phyloP scores from a whole-genome alignment of 441 rosid species.

The Pelargonium cotyledonis region DNA sequence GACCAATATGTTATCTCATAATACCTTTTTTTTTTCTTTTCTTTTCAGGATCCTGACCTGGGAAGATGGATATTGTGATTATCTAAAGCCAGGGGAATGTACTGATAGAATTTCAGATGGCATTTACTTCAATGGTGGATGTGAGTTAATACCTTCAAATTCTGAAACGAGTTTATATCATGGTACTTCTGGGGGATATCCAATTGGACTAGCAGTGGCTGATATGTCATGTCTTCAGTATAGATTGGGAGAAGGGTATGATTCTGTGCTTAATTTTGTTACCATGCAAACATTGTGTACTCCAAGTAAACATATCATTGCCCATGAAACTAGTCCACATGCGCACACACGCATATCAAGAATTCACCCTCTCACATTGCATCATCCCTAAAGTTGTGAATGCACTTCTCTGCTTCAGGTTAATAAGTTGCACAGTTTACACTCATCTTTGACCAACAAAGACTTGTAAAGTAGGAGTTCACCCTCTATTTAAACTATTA shows the following conservation, averaged over 20 bases:
- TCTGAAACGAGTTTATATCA: not conserved
- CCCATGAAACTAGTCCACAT: not conserved
- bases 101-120: not conserved
- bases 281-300: not conserved
- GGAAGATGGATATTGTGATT: not conserved
- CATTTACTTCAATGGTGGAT: not conserved
- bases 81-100: not conserved
- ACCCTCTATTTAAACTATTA: too few species aligned
- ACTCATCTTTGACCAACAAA: not conserved
- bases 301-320: not conserved
- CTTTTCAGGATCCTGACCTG: not conserved
- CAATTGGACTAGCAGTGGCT: constrained; percentile 25
- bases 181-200: constrained; percentile 25
- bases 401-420: not conserved
- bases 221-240: constrained; percentile 37
- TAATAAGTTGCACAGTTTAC: constrained; percentile 2
- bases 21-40: not conserved
- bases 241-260: constrained; percentile 47
- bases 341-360: not conserved
- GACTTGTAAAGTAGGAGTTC: too few species aligned
- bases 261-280: constrained; percentile 12
- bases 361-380: not conserved
- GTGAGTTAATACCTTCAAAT: not conserved
- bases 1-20: not conserved
- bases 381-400: not conserved